Evolutionary conservation across 2,329 filamentous ascomycete species (phyloP).

Genomic region (Penicillium brasilianum): DNA sequence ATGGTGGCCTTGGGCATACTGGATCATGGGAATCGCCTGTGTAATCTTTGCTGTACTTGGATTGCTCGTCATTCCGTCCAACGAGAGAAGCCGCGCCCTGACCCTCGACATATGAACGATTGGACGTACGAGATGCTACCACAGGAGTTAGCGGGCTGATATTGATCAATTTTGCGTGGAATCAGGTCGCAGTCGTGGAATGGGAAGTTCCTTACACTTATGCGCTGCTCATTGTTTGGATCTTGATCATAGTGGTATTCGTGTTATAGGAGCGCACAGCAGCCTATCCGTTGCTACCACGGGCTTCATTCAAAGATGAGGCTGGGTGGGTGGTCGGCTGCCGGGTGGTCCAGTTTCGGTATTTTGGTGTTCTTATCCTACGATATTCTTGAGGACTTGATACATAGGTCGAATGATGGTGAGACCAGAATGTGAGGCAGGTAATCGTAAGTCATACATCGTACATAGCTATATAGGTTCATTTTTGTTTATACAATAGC

Average conservation of each 20-base stretch:
- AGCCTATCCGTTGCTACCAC: constrained; percentile 61
- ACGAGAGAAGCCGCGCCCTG: constrained; percentile 10
- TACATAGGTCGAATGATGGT: too few species aligned
- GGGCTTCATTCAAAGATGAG: constrained; percentile 55
- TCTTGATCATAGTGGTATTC: constrained; percentile 60
- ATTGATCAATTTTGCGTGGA: constrained; percentile 71
- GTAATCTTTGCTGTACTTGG: constrained; percentile 44
- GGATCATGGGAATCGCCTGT: constrained; percentile 51
- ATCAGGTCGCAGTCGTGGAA: constrained; percentile 64
- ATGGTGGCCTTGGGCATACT: constrained; percentile 61
- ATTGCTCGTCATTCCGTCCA: constrained; percentile 26
- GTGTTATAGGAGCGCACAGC: constrained; percentile 56
- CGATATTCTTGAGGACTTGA: constrained; percentile 55
- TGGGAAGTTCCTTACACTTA: constrained; percentile 63
- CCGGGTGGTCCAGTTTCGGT: constrained; percentile 61
- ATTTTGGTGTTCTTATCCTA: constrained; percentile 60
- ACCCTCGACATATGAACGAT: constrained; percentile 18
- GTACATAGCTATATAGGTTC: too few species aligned
- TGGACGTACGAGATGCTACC: constrained; percentile 48
- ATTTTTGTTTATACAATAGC: too few species aligned
- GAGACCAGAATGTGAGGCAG: too few species aligned
- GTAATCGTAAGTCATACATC: too few species aligned
- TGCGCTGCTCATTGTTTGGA: constrained; percentile 61
- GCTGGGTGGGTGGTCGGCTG: constrained; percentile 62
- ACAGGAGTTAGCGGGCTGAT: constrained; percentile 61